phyloP scores from a whole-genome alignment of 176 grass and related monocot genomes.

The Ampelocalamus luodianensis region DNA sequence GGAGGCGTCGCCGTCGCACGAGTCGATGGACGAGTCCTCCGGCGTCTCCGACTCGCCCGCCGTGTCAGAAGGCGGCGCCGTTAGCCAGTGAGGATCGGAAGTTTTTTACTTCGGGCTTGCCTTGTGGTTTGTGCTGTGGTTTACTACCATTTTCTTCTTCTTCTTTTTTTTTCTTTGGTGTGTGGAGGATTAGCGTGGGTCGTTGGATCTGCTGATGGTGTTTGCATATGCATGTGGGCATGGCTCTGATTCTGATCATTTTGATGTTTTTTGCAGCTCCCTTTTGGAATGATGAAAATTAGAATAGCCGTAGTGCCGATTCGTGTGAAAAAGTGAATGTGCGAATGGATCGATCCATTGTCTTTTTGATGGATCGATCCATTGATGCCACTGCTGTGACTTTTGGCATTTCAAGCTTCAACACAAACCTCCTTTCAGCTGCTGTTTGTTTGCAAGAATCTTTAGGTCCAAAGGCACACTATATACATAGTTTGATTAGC shows the following conservation, averaged over 20 bases:
- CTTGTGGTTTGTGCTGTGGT: neutral
- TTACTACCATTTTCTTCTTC: neutral
- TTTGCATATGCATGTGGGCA: neutral
- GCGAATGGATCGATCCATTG: neutral
- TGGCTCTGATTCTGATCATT: neutral
- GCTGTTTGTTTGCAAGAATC: too few species aligned
- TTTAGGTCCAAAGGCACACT: too few species aligned
- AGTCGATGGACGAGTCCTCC: conserved; percentile 79
- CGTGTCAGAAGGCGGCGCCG: conserved; percentile 49
- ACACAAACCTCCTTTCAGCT: too few species aligned
- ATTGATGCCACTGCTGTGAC: neutral
- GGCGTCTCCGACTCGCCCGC: conserved; percentile 62
- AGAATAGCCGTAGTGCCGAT: neutral
- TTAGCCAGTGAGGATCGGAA: conserved; percentile 45
- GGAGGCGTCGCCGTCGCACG: conserved; percentile 65
- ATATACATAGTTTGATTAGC: too few species aligned
- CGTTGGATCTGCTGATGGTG: conserved; percentile 28
- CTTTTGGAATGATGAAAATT: neutral
- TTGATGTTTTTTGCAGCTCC: neutral
- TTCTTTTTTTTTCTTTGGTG: neutral
- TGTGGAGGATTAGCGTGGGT: neutral
- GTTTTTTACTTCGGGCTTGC: neutral
- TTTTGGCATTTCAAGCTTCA: neutral
- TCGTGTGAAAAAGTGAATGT: neutral
- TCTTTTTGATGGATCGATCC: neutral